Evolutionary conservation across 441 rosid genomes (phyloP).

Genomic region (Melastoma candidum): DNA sequence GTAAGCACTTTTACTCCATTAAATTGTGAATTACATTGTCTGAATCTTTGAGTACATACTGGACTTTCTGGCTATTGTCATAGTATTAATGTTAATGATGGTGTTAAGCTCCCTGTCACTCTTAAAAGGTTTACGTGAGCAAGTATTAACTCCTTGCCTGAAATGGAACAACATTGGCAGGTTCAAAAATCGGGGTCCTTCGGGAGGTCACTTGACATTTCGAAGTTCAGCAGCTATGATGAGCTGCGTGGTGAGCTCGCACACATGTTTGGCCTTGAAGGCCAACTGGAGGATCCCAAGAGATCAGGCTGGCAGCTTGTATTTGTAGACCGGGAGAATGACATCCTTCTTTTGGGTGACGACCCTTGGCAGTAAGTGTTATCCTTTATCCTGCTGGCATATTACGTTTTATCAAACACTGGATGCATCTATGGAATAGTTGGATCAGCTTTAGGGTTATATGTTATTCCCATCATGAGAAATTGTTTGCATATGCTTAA

Average conservation of each 20-base stretch:
- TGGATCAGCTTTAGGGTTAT: no score
- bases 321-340: constrained; percentile 99
- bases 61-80: no score
- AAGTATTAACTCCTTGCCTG: no score
- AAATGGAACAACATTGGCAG: constrained; percentile 21
- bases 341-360: constrained; percentile 97
- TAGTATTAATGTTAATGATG: no score
- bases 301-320: constrained; percentile 99
- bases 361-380: constrained; percentile 96
- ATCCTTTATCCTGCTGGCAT: neutral
- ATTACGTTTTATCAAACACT: no score
- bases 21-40: no score
- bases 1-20: constrained; percentile 17
- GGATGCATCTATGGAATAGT: no score
- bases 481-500: no score
- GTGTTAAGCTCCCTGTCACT: no score
- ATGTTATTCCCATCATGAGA: no score
- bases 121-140: no score
- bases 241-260: constrained; percentile 96
- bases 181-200: constrained; percentile 91
- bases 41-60: no score
- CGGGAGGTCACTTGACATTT: constrained; percentile 86
- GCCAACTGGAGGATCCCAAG: constrained; percentile 90
- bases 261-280: constrained; percentile 95
- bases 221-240: constrained; percentile 92